phyloP scores from a whole-genome alignment of 805 yeast genomes.

The Cyberlindnera veronae region DNA sequence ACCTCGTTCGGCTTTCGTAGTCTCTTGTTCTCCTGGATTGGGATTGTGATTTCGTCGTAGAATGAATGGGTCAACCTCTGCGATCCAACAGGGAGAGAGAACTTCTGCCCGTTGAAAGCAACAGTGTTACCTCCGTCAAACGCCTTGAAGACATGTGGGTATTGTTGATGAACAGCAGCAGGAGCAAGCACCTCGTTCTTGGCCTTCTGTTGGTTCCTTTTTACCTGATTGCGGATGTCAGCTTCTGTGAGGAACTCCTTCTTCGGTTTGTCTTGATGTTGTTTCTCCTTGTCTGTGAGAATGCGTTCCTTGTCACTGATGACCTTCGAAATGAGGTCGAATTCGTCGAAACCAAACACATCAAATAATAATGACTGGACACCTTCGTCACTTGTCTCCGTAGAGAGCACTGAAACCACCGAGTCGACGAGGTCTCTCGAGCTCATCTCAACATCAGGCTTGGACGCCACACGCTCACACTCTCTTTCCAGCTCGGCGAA shows the following conservation, averaged over 20 bases:
- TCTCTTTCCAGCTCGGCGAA: slow-evolving; percentile 22
- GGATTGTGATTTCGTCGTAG: slow-evolving; percentile 82
- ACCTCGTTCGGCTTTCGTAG: slow-evolving; percentile 38
- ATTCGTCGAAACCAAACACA: slow-evolving; percentile 78
- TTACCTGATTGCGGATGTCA: slow-evolving; percentile 51
- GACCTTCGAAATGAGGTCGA: slow-evolving; percentile 70
- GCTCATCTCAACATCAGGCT: slow-evolving; percentile 32
- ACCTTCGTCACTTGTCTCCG: slow-evolving; percentile 47
- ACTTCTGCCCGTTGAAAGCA: slow-evolving; percentile 79
- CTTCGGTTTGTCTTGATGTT: slow-evolving; percentile 16
- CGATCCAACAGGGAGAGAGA: slow-evolving; percentile 78
- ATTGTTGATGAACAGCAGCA: slow-evolving; percentile 44
- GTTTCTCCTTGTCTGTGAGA: slow-evolving; percentile 24
- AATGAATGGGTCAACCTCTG: slow-evolving; percentile 55
- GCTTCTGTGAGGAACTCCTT: slow-evolving; percentile 45
- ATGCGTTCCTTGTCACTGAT: slow-evolving; percentile 42
- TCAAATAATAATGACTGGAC: slow-evolving; percentile 75
- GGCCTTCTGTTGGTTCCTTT: slow-evolving; percentile 45
- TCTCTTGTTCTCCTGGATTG: slow-evolving; percentile 55
- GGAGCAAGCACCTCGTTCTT: slow-evolving; percentile 48
- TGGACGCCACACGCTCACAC: slow-evolving; percentile 31
- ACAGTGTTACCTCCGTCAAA: slow-evolving; percentile 64
- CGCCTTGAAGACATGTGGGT: slow-evolving; percentile 84
- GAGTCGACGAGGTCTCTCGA: slow-evolving; percentile 31
- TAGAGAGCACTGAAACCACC: slow-evolving; percentile 30